Evolutionary conservation across 129 eudicot genomes (phyloP), one percentile per base, ranked within the genome.

Genomic region (Saussurea involucrata): DNA sequence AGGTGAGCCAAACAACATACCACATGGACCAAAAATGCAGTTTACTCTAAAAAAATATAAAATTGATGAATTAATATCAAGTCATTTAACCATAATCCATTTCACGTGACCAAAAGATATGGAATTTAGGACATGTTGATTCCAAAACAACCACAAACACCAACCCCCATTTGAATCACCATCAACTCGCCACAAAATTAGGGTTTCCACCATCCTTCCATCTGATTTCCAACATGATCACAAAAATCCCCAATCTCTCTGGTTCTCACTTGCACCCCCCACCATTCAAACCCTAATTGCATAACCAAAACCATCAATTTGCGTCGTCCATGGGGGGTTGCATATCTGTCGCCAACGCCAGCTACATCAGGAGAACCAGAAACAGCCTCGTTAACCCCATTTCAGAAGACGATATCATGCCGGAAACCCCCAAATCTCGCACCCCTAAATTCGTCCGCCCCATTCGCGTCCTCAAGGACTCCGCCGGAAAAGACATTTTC

Each of bases 271-370:
- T 79, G 78, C 83, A 63, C 42, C 77, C 82, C 77, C 82, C 77
- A 13, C 11, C 81, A 71, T 72, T 28, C 83, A 79, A 80, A 55
- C 74, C 79, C 70, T 74, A 74, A 74, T 46, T 67, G 75, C 84
- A 73, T 64, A 21, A 25, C 9, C 24, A 24, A 64, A 24, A 24
- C 24, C 27, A 73, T 37, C 77, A 2, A 21, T 53, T 22, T 22
- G 15, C 25, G 8, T 42, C 72, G 68, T 76, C 86, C 83, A 90
- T 90, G 96, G 93, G 96, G 69, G 76, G 91, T 66, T 90, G 93
- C 91, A 83, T 88, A n/a, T 88, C 96, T 63, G 71, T 86, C 28
- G 72, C 82, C 7, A 85, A 80, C 71, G n/a, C 84, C 32, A 75
- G 69, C 42, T 66, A 81, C 55, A 20, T 76, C 65, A 83, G 25